Evolutionary conservation across 2,329 filamentous ascomycete genomes (phyloP).

Genomic region (Arthroderma sp.): DNA sequence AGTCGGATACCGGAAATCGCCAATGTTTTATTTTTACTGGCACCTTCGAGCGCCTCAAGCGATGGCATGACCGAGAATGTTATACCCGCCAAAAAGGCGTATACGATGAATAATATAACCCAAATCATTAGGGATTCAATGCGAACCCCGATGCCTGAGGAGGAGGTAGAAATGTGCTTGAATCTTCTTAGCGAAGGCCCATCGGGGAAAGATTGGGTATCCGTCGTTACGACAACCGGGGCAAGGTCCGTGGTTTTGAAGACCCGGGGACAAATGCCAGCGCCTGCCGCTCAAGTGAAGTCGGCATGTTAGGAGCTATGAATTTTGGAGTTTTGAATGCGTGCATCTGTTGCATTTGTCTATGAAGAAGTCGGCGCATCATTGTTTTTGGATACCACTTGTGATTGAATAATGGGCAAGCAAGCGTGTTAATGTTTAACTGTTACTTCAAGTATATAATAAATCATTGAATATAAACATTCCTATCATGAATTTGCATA

Average conservation of each 20-base stretch:
- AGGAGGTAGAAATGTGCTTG: constrained; percentile 36
- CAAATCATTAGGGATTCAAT: constrained; percentile 57
- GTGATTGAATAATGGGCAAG: constrained; percentile 1
- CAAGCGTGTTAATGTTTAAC: neutral
- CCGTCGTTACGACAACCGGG: constrained; percentile 33
- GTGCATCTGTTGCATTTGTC: too few relatives aligned
- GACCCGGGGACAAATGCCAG: constrained; percentile 24
- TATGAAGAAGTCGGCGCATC: too few relatives aligned
- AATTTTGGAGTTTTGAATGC: too few relatives aligned
- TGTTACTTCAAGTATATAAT: neutral
- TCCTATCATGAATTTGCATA: neutral
- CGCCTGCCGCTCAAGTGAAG: constrained; percentile 6
- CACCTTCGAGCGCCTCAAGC: constrained; percentile 23
- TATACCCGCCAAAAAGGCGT: constrained; percentile 46
- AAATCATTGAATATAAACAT: neutral
- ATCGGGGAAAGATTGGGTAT: constrained; percentile 38
- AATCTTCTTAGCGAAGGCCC: constrained; percentile 35
- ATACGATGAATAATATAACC: constrained; percentile 50
- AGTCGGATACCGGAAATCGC: constrained; percentile 57
- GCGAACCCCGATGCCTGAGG: constrained; percentile 34
- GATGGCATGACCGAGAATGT: constrained; percentile 17
- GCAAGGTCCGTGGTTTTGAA: constrained; percentile 35
- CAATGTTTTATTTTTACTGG: constrained; percentile 53
- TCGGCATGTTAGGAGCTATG: too few relatives aligned
- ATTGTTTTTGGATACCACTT: neutral